Conservation (phyloP, 2,329 filamentous ascomycete species). For the Penicillium polonicum region DNA sequence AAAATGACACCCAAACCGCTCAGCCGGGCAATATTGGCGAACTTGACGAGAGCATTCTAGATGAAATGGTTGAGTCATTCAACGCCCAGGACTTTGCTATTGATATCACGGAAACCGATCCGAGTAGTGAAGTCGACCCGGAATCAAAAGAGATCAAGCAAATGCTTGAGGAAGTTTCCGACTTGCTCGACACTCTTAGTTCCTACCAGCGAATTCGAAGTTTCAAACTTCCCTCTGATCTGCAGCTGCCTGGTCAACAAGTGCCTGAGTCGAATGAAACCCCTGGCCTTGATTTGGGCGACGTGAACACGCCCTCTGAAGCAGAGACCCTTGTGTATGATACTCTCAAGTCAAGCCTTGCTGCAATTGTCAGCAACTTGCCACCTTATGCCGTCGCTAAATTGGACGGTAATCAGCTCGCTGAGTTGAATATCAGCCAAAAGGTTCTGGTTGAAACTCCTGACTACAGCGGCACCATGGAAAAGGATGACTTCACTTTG, state of each 20-base stretch:
- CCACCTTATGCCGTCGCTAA: constrained; percentile 86
- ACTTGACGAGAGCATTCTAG: constrained; percentile 41
- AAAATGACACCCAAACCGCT: constrained; percentile 21
- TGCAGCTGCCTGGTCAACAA: constrained; percentile 20
- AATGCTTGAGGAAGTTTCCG: constrained; percentile 57
- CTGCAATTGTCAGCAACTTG: constrained; percentile 69
- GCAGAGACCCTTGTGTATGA: constrained; percentile 64
- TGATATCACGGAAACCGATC: constrained; percentile 22
- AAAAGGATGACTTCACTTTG: constrained; percentile 70
- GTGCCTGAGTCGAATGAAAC: constrained; percentile 33
- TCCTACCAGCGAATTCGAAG: constrained; percentile 63
- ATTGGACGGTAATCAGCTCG: constrained; percentile 80
- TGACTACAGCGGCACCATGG: constrained; percentile 75
- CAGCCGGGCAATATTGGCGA: constrained; percentile 35
- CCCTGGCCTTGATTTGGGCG: constrained; percentile 33
- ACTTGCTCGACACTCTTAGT: constrained; percentile 60
- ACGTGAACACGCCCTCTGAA: constrained; percentile 53
- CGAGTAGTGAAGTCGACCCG: constrained; percentile 33
- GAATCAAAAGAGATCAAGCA: constrained; percentile 50
- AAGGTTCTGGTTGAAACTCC: constrained; percentile 71
- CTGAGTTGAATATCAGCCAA: constrained; percentile 76
- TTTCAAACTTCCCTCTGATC: constrained; percentile 35
- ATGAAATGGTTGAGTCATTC: constrained; percentile 45
- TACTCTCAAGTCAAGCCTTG: constrained; percentile 71
- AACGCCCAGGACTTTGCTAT: constrained; percentile 37